Base-by-base conservation (phyloP, 73 alveolate genomes). In the Symbiodinium natans region DNA sequence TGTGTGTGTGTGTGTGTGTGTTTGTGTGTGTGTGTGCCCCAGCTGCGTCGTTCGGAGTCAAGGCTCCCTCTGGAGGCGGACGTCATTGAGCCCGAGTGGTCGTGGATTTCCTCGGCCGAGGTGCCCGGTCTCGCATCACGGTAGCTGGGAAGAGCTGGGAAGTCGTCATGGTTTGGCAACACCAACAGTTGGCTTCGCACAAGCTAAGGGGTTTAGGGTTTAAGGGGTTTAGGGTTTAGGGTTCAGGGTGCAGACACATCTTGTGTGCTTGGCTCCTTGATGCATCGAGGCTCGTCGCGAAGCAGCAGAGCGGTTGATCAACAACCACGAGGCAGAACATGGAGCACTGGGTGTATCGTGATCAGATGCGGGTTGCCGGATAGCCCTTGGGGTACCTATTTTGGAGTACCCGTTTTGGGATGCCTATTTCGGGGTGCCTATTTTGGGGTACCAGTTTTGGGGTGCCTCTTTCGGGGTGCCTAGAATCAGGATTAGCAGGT, bases 281-380 rank as follows among this genome's bases (percentile, higher is more conserved):
- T 48, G 8, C 23, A 17, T 48, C 63, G 63, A 63, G 82, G 82
- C 82, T 17, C 95, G 95, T 3, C 95, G 39, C 27, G 95, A 88
- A 80, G 95, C 95, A 27, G 95, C 95, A 21, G 95, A 88, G 54
- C 95, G 95, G 68, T 19, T 88, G 84, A 59, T 88, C 71, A 83
- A 88, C 86, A 88, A 88, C 86, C 95, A 88, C 86, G 86, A 88
- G 95, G 95, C 93, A 74, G 83, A 56, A 29, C 75, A 21, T 56
- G 75, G 1, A 21, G 75, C 13, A 54, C 29, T 54, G 21, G 29
- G 13, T 54, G 74, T 15, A 36, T 19, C 83, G 38, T 19, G 19
- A n/a, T 33, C 17, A 27, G 83, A 1, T 71, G 41, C 27, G 71
- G 71, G 10, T 71, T 33, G 83, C 83, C 41, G 2, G 83, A 27